Conservation (phyloP, 2,329 filamentous ascomycete genomes). For the Alternaria incomplexa region DNA sequence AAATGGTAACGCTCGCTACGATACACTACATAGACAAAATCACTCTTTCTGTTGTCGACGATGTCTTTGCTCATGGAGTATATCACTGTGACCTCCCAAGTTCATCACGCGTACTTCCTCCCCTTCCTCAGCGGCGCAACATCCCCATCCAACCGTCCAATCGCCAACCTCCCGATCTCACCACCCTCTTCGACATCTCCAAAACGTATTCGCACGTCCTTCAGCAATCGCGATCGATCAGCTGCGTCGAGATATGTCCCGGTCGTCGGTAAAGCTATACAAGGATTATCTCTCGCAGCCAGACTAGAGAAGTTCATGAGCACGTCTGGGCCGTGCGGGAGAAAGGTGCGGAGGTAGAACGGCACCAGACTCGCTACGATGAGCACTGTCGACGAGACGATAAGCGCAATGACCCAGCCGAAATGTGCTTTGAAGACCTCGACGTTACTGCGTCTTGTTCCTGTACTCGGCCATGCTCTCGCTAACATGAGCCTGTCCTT, state of each 20-base stretch:
- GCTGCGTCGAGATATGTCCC: background rate
- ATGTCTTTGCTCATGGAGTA: too few species aligned
- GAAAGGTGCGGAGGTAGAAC: background rate
- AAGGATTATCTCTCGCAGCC: background rate
- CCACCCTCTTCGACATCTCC: accelerated
- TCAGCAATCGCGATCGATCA: background rate
- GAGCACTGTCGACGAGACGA: accelerated
- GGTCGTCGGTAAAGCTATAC: background rate
- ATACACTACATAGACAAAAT: too few species aligned
- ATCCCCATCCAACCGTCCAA: background rate
- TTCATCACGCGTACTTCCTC: background rate
- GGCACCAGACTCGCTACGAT: background rate
- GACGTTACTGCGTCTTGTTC: background rate
- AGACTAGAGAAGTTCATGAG: background rate
- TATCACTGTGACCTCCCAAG: too few species aligned
- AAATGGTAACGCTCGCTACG: too few species aligned
- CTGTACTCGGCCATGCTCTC: background rate
- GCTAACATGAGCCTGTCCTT: too few species aligned
- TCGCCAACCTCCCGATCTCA: background rate
- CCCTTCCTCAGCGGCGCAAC: background rate
- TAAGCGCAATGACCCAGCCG: background rate
- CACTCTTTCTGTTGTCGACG: too few species aligned
- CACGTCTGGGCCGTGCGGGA: background rate
- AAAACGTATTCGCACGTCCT: background rate
- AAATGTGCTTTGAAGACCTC: background rate